phyloP scores from a whole-genome alignment of 805 yeast species.

The Jamesozyma lodderae region DNA sequence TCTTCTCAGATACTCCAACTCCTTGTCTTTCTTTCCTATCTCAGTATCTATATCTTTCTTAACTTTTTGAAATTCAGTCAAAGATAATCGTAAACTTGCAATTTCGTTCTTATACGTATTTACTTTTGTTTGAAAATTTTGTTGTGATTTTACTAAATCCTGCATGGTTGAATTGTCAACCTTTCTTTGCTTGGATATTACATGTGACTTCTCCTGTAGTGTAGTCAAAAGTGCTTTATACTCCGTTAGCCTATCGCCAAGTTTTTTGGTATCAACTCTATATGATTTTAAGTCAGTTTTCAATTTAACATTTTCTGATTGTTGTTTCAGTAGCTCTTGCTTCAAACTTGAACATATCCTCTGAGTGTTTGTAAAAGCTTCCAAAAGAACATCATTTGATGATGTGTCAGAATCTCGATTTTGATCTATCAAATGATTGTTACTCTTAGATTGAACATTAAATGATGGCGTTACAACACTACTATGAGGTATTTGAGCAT shows the following conservation, averaged over 20 bases:
- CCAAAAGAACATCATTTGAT: constrained; percentile 32
- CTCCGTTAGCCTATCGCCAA: constrained; percentile 16
- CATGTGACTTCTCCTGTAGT: constrained; percentile 18
- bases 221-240: constrained; percentile 17
- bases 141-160: constrained; percentile 21
- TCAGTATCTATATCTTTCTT: constrained; percentile 18
- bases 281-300: constrained; percentile 18
- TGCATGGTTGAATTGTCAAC: constrained; percentile 15
- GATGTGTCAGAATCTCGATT: constrained; percentile 12
- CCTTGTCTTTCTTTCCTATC: constrained; percentile 23
- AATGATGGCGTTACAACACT: too few species aligned
- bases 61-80: constrained; percentile 20
- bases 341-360: constrained; percentile 29
- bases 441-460: too few species aligned
- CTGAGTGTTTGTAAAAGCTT: constrained; percentile 35
- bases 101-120: constrained; percentile 18
- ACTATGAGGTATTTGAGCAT: too few species aligned
- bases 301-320: constrained; percentile 22
- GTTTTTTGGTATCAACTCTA: constrained; percentile 16
- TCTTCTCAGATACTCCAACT: constrained; percentile 29
- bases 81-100: constrained; percentile 13
- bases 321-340: constrained; percentile 26
- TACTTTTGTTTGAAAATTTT: constrained; percentile 11
- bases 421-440: too few species aligned
- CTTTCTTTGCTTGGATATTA: constrained; percentile 19